phyloP scores from a whole-genome alignment of 164 flowering plant genomes.

The Pachysandra terminalis region DNA sequence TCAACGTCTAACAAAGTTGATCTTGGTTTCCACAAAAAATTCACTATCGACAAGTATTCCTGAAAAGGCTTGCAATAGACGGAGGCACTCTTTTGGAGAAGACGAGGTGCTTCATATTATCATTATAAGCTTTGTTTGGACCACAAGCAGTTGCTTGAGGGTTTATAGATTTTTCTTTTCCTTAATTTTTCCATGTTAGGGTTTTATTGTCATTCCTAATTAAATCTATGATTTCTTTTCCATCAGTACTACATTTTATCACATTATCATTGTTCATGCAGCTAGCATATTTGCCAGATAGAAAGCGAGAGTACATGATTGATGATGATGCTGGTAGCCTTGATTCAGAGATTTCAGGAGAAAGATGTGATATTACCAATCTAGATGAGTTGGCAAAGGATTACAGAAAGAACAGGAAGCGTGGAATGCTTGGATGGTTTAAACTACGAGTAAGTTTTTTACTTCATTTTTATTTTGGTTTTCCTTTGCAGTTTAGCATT shows the following conservation, averaged over 20 bases:
- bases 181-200: constrained; percentile 3
- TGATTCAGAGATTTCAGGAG: constrained; percentile 53
- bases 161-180: neutral
- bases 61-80: constrained; percentile 43
- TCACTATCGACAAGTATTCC: constrained; percentile 43
- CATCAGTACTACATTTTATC: neutral
- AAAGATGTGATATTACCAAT: constrained; percentile 37
- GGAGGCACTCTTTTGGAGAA: constrained; percentile 80
- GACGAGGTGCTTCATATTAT: constrained; percentile 56
- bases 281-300: constrained; percentile 84
- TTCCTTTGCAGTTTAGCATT: constrained; percentile 4
- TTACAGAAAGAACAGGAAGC: constrained; percentile 48
- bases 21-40: constrained; percentile 83
- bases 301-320: constrained; percentile 53
- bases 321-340: constrained; percentile 66
- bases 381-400: constrained; percentile 55
- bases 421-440: constrained; percentile 91
- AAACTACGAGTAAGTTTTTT: constrained; percentile 47
- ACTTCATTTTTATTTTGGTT: neutral
- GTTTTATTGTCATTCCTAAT: neutral
- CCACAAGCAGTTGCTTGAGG: constrained; percentile 3
- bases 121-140: constrained; percentile 9
- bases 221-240: neutral
- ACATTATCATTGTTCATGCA: constrained; percentile 29
- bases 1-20: constrained; percentile 80